Base-by-base conservation (phyloP, 2,329 filamentous ascomycete species). In the Mollisiaceae sp. region DNA sequence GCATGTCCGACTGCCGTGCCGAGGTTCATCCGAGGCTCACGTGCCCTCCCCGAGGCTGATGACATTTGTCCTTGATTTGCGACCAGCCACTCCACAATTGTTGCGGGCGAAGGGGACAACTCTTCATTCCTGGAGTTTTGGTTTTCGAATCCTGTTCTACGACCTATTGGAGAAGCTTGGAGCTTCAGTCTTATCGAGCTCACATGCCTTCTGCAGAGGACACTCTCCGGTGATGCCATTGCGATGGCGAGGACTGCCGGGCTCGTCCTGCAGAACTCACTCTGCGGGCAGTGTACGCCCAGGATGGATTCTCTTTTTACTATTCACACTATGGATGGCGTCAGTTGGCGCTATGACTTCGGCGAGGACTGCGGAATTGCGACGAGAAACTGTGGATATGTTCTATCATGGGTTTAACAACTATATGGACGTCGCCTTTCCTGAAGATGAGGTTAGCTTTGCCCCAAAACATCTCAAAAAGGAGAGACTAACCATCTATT, bases 361-460 rank as follows among this genome's bases (percentile, higher is more conserved):
- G n/a, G 81, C 80, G 65, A 82, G 81, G 72, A 80, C 89, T 65
- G 81, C 82, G 58, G 79, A 83, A 71, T 77, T 90, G 73, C 83
- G 87, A 61, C 82, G 81, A 69, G 84, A 88, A 65, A 88, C 87
- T 12, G 85, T 88, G 65, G 85, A 92, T 72, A 93, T 98, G 85
- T 98, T 98, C 82, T 97, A 97, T 78, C 95, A 99, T 82, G 95
- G 95, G 66, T 98, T 89, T 81, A 89, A 94, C 79, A 97, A 94
- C 78, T 99, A 99, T 82, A 95, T 97, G 89, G 81, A 86, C 70
- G 85, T 97, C 78, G 95, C 94, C 65, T 99, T 97, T 75, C 95
- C 95, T 14, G 95, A 98, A 78, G 95, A 99, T 75, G 95, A 95
- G 85, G 87, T 89, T 77, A 60, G 75, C 9, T 36, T 45, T 9